Percentiles rank a stretch among this genome's conserved stretches.
These are phyloP conservation scores for Lentinus brumalis DNA, from an alignment of 768 basidiomycete genomes.

Conservation along the genomic window DNA sequence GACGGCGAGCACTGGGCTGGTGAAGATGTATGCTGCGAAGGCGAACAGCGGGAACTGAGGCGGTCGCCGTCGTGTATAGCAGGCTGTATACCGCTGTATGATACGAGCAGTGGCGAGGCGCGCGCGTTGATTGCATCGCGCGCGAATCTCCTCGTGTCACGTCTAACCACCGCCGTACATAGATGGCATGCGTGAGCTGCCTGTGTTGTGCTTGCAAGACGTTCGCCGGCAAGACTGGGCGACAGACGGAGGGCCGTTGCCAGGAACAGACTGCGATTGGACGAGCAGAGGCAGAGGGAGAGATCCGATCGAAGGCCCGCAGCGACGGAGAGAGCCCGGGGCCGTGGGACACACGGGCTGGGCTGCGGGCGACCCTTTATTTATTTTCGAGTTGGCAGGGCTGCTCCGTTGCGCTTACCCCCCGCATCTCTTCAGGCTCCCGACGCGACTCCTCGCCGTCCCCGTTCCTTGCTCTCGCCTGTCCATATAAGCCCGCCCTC, in stretches of 20 bases:
- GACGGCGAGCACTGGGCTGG: conserved; percentile 58
- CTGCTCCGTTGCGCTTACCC: conserved; percentile 7
- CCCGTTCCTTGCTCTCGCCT: conserved; percentile 1
- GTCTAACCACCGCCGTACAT: no score
- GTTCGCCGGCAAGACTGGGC: background rate
- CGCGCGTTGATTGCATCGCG: no score
- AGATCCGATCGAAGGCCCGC: background rate
- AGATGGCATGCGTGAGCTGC: no score
- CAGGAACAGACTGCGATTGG: background rate
- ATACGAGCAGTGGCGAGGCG: conserved; percentile 1
- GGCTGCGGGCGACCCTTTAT: conserved; percentile 9
- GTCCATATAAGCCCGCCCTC: conserved; percentile 13
- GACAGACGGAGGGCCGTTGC: background rate
- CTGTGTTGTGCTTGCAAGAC: no score
- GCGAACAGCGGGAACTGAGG: conserved; percentile 32
- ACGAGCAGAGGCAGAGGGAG: background rate
- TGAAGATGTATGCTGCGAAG: conserved; percentile 83
- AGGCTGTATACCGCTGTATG: background rate
- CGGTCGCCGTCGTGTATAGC: background rate
- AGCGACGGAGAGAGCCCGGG: background rate
- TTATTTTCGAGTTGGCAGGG: background rate
- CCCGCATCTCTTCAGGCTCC: conserved; percentile 5
- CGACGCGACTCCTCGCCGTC: conserved; percentile 7
- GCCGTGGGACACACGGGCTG: background rate
- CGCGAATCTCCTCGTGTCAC: no score